Base-by-base conservation (phyloP, 768 basidiomycete species). In the Trametes sanguinea region DNA sequence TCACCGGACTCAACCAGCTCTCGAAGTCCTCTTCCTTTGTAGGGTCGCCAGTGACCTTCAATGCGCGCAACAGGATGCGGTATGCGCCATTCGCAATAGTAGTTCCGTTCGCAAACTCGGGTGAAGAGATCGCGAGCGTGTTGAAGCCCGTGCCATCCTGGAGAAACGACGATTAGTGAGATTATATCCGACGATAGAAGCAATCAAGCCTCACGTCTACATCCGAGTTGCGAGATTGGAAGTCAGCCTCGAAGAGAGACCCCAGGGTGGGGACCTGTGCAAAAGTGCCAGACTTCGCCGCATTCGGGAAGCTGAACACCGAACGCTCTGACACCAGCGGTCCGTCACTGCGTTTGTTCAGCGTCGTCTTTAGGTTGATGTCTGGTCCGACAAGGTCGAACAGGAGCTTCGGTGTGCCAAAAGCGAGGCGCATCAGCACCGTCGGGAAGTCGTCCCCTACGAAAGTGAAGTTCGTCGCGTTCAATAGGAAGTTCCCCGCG, bases 371-470 rank as follows among this genome's bases (percentile, higher is more conserved):
- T 63, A 85, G 70, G 17, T 76, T 71, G 67, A 78, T 76, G 62
- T 77, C 66, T 1, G 80, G 53, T 32, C 72, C 71, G 1, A 85
- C 84, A 13, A 86, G 76, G 63, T 85, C 84, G 14, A 81, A 65
- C 13, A 77, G 75, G 46, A 85, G 64, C 13, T 70, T 56, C 2
- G 82, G 76, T 2, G 83, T 81, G 16, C 85, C 85, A 59, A 85
- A 85, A 0, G 75, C 75, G 56, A 80, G 68, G 35, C 81, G 78
- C 53, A 63, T 54, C n/a, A 62, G 53, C 47, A 81, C 58, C 9
- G 74, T 73, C 0, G 82, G 82, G 65, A 75, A 75, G 66, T 82
- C 77, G 9, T 62, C 71, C 14, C 69, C 75, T 0, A 72, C 74
- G 61, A 84, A 82, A 2, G 83, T 80, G 65, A 82, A 83, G 66